Percentiles rank a stretch among this genome's conserved stretches.
Conservation (phyloP, 2,329 filamentous ascomycete genomes). For the Pestalotiopsis sp. region DNA sequence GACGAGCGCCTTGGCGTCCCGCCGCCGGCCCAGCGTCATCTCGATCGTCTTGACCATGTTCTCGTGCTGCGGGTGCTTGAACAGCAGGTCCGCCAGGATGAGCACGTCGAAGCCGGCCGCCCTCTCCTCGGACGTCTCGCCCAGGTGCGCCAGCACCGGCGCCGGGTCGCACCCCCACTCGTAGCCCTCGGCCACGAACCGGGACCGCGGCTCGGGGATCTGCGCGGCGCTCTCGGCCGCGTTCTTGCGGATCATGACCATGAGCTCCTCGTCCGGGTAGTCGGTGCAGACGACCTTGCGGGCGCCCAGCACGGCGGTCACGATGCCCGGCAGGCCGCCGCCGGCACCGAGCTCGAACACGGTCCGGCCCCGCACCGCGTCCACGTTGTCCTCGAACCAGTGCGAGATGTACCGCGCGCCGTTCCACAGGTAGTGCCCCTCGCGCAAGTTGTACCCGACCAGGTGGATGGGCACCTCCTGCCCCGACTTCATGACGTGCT, state of each 20-base stretch:
- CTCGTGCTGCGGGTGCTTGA: constrained; percentile 84
- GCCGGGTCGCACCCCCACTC: constrained; percentile 75
- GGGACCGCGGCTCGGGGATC: constrained; percentile 26
- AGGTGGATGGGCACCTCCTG: constrained; percentile 69
- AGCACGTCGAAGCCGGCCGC: constrained; percentile 71
- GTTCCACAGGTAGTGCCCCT: constrained; percentile 92
- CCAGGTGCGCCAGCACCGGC: constrained; percentile 59
- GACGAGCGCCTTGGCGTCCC: constrained; percentile 69
- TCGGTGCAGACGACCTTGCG: constrained; percentile 77
- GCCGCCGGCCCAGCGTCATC: constrained; percentile 59
- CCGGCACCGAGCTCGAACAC: constrained; percentile 89
- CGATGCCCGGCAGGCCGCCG: constrained; percentile 79
- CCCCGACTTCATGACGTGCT: constrained; percentile 69
- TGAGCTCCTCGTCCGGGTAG: constrained; percentile 82
- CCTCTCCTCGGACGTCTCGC: too few species aligned
- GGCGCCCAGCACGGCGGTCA: constrained; percentile 74
- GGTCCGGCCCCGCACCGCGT: constrained; percentile 64
- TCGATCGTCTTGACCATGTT: constrained; percentile 74
- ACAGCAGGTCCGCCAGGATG: constrained; percentile 85
- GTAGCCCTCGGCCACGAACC: constrained; percentile 67
- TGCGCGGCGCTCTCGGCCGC: constrained; percentile 55
- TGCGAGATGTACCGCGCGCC: constrained; percentile 75
- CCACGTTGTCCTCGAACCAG: constrained; percentile 72
- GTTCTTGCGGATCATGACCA: constrained; percentile 78
- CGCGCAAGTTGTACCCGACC: constrained; percentile 84